These are phyloP conservation scores for Xylaria sp. DNA, from an alignment of 2,329 filamentous ascomycete genomes.

Conservation along the genomic window DNA sequence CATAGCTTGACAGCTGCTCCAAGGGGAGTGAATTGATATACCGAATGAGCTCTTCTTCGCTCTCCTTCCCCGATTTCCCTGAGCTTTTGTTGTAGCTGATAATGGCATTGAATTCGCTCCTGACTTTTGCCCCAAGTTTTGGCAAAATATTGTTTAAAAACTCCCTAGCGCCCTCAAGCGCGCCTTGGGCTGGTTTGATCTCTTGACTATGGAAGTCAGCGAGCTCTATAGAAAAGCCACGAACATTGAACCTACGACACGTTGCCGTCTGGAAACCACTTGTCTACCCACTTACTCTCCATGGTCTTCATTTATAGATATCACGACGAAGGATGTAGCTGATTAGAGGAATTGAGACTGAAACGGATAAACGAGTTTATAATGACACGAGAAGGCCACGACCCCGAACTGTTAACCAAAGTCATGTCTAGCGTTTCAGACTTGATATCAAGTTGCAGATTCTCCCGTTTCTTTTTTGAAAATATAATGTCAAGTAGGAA, in stretches of 20 bases:
- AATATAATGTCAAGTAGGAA: no score
- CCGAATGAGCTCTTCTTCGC: neutral
- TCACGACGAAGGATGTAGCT: no score
- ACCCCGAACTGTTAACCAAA: no score
- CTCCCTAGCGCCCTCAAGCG: neutral
- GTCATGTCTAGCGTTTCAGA: no score
- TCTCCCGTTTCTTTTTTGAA: no score
- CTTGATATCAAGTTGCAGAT: no score
- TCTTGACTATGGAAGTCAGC: constrained; percentile 3
- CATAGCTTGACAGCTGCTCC: neutral
- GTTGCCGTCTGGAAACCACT: neutral
- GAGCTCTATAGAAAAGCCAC: neutral
- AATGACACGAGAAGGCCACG: no score
- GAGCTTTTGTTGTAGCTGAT: neutral
- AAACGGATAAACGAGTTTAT: no score
- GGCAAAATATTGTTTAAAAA: neutral
- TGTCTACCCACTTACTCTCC: neutral
- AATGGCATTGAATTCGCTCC: neutral
- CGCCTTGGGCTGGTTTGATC: neutral
- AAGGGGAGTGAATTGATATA: neutral
- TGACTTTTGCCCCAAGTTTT: neutral
- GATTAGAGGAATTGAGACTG: no score
- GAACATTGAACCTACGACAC: neutral
- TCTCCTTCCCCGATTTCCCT: neutral
- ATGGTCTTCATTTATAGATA: no score